Conservation (phyloP, 1,284 basidiomycete genomes). For the Cutaneotrichosporon curvatum region DNA sequence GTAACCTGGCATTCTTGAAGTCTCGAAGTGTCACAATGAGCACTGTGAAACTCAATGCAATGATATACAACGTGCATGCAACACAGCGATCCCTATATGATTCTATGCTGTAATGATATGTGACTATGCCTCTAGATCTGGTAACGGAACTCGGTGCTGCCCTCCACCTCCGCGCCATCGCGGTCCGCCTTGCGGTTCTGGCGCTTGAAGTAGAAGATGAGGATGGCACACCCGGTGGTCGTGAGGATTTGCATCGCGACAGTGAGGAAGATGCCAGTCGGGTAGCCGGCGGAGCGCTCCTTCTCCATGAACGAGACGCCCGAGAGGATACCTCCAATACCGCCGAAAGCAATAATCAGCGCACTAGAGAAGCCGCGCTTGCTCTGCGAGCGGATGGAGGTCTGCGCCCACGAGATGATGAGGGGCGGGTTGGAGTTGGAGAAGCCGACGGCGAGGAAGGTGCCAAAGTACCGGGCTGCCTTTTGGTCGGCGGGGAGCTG, state of each 20-base stretch:
- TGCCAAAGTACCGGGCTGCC: conserved; percentile 22
- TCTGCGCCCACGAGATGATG: conserved; percentile 39
- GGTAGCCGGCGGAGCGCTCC: conserved; percentile 24
- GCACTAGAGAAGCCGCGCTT: conserved; percentile 43
- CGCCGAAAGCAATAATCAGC: conserved; percentile 44
- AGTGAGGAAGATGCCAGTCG: conserved; percentile 16
- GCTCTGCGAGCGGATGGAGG: conserved; percentile 46
- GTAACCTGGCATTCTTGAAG: no score
- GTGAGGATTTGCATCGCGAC: background rate
- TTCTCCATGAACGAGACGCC: conserved; percentile 28
- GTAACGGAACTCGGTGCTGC: conserved; percentile 11
- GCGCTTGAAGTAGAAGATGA: conserved; percentile 7
- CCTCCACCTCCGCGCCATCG: conserved; percentile 8
- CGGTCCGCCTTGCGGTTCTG: conserved; percentile 11
- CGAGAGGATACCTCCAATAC: conserved; percentile 48
- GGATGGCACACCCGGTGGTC: background rate
- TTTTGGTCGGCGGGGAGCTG: conserved; percentile 1
- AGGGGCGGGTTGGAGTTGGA: conserved; percentile 33
- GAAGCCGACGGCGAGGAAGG: conserved; percentile 46
- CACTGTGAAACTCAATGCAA: no score
- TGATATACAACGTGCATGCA: no score
- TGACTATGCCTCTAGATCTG: conserved; percentile 3
- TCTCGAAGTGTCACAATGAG: no score
- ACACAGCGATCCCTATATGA: no score
- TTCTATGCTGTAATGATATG: no score